Base-by-base conservation (phyloP, 257 asterid genomes). In the Petrea volubilis region DNA sequence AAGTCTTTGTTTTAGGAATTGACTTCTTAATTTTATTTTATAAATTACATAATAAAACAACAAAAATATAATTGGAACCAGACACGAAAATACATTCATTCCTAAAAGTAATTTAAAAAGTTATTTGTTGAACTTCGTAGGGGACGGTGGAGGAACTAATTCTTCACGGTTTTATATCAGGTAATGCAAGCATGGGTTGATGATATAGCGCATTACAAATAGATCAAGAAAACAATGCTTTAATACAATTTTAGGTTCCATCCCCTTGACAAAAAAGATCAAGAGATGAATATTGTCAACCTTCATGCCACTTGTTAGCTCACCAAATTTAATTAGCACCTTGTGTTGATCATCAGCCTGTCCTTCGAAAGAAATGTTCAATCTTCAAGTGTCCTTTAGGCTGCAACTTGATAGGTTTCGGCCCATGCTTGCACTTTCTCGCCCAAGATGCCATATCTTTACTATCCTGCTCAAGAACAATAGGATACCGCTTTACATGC, bases 321-420 rank as follows among this genome's bases (percentile, higher is more conserved):
- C 60, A 59, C 78, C 51, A 53, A 51, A 43, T 44, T 13, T 8
- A 47, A 53, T 41, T 40, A 46, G 14, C 61, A 56, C 52, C 52
- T 63, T 44, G 34, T 13, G 61, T 31, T 28, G 58, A 52, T 59
- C 84, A 81, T 61, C 77, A 66, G n/a, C 82, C 79, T 56, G 86
- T 73, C 82, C 66, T 90, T 67, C 79, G 88, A 64, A 95, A 95
- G 80, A 95, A 95, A 75, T 92, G 96, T 15, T 95, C 96, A 21
- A 92, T 87, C 87, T 84, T 92, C 90, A 87, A 77, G 72, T 73
- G 74, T 29, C 98, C 95, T 63, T 74, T 83, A 47, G 84, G 79
- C 78, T 80, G 85, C 70, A 65, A 49, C 64, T 83, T 77, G 33
- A 50, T 81, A 71, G 88, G 64, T 63, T 86, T 88, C 59, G 71